Evolutionary conservation across 2,329 filamentous ascomycete species (phyloP).

Genomic region (Conoideocrella luteorostrata): DNA sequence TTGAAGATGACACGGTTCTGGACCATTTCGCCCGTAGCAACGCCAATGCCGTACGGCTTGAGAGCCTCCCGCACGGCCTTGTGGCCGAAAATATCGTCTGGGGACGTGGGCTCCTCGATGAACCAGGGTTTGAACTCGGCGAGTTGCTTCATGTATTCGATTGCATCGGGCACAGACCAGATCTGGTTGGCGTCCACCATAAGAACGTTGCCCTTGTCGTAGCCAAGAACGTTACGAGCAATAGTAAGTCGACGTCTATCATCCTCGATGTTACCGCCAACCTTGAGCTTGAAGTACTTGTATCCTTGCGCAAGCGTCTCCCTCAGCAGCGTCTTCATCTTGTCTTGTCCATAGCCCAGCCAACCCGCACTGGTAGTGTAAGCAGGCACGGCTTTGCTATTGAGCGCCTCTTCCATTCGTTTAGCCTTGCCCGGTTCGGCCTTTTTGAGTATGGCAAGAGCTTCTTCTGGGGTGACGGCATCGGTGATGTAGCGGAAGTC

Average conservation of each 20-base stretch:
- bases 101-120: constrained; percentile 89
- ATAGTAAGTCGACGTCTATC: constrained; percentile 66
- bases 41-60: constrained; percentile 66
- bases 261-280: constrained; percentile 65
- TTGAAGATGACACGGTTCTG: constrained; percentile 94
- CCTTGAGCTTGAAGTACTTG: constrained; percentile 86
- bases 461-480: constrained; percentile 82
- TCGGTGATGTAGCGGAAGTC: constrained; percentile 95
- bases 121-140: constrained; percentile 85
- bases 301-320: constrained; percentile 75
- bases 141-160: constrained; percentile 78
- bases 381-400: constrained; percentile 71
- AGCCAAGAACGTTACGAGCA: constrained; percentile 73
- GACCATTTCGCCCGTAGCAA: constrained; percentile 91
- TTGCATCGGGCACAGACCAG: constrained; percentile 85
- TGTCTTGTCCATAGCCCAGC: constrained; percentile 85
- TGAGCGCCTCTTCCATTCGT: constrained; percentile 67
- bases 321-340: constrained; percentile 68
- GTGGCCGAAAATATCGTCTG: constrained; percentile 85
- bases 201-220: constrained; percentile 73
- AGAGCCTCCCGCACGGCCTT: constrained; percentile 78
- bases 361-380: constrained; percentile 89
- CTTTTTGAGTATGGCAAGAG: constrained; percentile 62
- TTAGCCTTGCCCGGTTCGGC: constrained; percentile 61
- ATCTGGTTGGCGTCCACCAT: constrained; percentile 95